Evolutionary conservation across 1,284 basidiomycete species (phyloP), one percentile per base, ranked within the genome.

Genomic region (Trichosporon ovoides): DNA sequence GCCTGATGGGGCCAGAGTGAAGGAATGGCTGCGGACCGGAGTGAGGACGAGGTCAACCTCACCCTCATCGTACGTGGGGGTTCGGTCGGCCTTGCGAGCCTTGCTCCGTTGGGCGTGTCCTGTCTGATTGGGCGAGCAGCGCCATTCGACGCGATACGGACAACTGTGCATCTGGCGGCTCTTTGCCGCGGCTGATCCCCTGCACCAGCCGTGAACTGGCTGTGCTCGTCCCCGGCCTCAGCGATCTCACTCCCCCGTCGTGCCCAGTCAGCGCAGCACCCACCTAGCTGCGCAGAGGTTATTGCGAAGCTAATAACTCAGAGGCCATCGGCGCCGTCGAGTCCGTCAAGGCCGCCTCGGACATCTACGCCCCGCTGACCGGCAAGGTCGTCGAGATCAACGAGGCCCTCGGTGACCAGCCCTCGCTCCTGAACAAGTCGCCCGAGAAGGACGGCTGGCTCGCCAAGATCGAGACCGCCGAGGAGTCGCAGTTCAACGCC

Each of bases 331-430:
- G 96, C 56, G 91, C 92, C 7, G 92, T 98, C 24, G 95, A 98
- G 80, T 96, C 92, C 66, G 95, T 98, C 64, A 99, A 99, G 78
- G 92, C 94, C 38, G 92, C 93, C 33, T 96, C 93, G 7, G 94
- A 97, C 76, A 95, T 97, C 73, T 98, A 91, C 78, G 91, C 94
- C 10, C 96, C 95, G 36, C 84, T 98, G 40, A 90, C 91, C 5
- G 96, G 95, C 12, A 82, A 82, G 16, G 80, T 98, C 35, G 81
- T 85, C 65, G 86, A 85, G 69, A 85, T 97, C 69, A 98, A 98
- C 78, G 80, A 85, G 61, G 77, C 68, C 19, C 82, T 98, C 52
- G 81, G 83, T 51, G 81, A 80, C 38, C 80, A 88, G 71, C 91
- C 94, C 4, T 83, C 84, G 36, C 79, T 98, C 52, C 80, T 98